Percentiles rank a stretch among this genome's conserved stretches.
These are phyloP conservation scores for Populus davidiana DNA, from an alignment of 345 rosid genomes.

Conservation along the genomic window DNA sequence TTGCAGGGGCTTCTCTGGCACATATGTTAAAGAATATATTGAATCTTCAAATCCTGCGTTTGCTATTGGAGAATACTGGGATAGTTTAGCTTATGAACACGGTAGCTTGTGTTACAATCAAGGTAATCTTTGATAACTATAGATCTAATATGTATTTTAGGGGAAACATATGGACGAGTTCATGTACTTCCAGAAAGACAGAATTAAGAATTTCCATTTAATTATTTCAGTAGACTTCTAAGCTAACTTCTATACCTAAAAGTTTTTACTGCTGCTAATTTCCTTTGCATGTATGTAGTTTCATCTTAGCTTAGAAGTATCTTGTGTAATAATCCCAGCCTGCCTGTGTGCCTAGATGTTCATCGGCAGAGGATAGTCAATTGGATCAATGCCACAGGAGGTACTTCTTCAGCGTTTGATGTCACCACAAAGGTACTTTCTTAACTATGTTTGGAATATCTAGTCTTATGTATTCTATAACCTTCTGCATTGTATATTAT, in stretches of 20 bases:
- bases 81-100: constrained; percentile 45
- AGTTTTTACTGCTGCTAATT: too few species aligned
- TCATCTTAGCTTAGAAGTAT: too few species aligned
- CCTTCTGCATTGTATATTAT: background rate
- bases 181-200: background rate
- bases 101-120: constrained; percentile 52
- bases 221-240: too few species aligned
- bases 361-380: constrained; percentile 50
- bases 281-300: background rate
- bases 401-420: constrained; percentile 53
- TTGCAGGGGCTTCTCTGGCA: constrained; percentile 48
- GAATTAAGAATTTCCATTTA: background rate
- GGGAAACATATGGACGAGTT: background rate
- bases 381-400: constrained; percentile 57
- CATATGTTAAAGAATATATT: constrained; percentile 48
- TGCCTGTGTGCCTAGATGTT: constrained; percentile 29
- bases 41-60: constrained; percentile 49
- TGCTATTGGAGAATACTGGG: constrained; percentile 57
- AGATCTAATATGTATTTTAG: background rate
- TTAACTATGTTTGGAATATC: background rate
- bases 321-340: constrained; percentile 2
- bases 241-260: too few species aligned
- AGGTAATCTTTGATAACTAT: constrained; percentile 21
- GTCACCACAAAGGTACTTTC: constrained; percentile 51
- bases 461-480: background rate